Evolutionary conservation across 331 rosid genomes (phyloP).

Genomic region (Arachis monticola): DNA sequence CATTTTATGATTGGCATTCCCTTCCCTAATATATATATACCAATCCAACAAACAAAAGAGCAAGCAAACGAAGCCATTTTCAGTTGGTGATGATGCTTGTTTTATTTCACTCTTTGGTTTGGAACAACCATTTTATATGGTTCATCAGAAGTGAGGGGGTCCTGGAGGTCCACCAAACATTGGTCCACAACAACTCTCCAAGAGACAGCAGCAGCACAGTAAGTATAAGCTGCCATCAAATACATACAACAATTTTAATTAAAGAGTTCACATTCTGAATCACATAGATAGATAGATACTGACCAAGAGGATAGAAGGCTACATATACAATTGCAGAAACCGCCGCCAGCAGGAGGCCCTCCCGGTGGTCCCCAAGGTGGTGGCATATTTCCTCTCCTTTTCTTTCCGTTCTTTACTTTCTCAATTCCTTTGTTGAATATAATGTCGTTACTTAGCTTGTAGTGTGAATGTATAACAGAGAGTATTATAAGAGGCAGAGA

Average conservation of each 20-base stretch:
- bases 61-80: background rate
- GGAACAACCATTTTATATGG: background rate
- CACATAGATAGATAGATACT: conserved; percentile 24
- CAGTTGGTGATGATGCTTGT: background rate
- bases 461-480: too few relatives aligned
- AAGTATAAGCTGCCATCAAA: conserved; percentile 52
- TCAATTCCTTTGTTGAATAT: background rate
- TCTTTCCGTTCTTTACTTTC: conserved; percentile 11
- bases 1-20: background rate
- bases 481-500: background rate
- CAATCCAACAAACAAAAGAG: background rate
- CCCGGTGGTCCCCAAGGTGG: conserved; percentile 54
- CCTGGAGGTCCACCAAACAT: conserved; percentile 53
- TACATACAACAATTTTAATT: background rate
- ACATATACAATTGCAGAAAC: conserved; percentile 49
- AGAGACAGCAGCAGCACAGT: conserved; percentile 64
- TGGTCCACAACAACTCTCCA: conserved; percentile 60
- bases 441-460: background rate
- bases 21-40: too few relatives aligned
- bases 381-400: conserved; percentile 40
- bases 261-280: background rate
- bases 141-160: conserved; percentile 32
- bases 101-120: background rate
- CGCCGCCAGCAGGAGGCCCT: conserved; percentile 36
- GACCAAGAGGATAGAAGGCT: conserved; percentile 51